Conservation (phyloP, 2,329 filamentous ascomycete species). For the Nothophaeocryptopus gaeumannii region DNA sequence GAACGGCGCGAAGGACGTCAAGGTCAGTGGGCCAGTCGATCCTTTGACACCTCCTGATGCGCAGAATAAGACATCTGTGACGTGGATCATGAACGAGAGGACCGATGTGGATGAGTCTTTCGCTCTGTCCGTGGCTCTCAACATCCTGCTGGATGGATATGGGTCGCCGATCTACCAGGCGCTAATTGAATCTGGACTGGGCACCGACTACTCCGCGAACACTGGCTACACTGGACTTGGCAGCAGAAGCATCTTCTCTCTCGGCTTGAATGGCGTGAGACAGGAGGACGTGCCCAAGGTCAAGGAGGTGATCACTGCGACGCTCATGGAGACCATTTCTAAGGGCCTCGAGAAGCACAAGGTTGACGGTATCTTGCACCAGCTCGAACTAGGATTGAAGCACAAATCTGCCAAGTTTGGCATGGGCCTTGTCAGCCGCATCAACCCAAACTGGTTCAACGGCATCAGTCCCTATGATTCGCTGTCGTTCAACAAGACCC, state of each 20-base stretch:
- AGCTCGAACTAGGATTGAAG: constrained; percentile 87
- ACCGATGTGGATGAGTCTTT: constrained; percentile 84
- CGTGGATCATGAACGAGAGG: constrained; percentile 85
- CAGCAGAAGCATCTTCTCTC: constrained; percentile 79
- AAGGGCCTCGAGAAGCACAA: constrained; percentile 87
- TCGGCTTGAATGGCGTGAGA: constrained; percentile 86
- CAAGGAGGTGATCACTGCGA: constrained; percentile 68
- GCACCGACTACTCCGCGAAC: constrained; percentile 92
- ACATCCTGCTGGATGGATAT: constrained; percentile 86
- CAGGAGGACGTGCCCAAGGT: constrained; percentile 75
- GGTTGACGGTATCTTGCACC: constrained; percentile 89
- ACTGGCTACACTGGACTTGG: constrained; percentile 81
- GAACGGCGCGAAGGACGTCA: constrained; percentile 65
- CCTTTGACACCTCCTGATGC: constrained; percentile 80
- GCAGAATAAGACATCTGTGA: constrained; percentile 90
- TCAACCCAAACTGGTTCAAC: constrained; percentile 93
- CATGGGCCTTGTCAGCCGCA: constrained; percentile 80
- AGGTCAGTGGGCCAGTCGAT: constrained; percentile 77
- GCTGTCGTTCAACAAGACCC: constrained; percentile 85
- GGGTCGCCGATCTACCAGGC: constrained; percentile 89
- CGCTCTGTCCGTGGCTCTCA: constrained; percentile 76
- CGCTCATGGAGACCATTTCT: constrained; percentile 65
- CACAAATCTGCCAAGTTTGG: constrained; percentile 97
- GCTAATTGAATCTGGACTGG: constrained; percentile 83
- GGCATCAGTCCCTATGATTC: constrained; percentile 89